Evolutionary conservation across 192 early-diverging fungal species (phyloP).

Genomic region (Glomus cerebriforme): DNA sequence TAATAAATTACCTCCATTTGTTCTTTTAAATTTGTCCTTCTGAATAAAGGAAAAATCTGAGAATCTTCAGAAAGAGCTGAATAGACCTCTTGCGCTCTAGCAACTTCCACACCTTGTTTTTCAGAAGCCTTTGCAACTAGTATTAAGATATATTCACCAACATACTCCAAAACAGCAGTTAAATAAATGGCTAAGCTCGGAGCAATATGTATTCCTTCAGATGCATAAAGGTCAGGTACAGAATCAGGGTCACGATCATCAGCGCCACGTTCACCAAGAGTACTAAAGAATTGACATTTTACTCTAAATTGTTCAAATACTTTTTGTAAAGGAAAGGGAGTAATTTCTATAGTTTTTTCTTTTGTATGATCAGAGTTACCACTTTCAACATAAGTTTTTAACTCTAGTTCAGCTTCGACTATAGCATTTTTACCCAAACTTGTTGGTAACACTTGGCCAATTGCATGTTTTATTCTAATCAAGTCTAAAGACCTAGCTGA

Average conservation of each 20-base stretch:
- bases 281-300: constrained; percentile 58
- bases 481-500: constrained; percentile 52
- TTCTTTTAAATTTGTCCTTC: constrained; percentile 50
- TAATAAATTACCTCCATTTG: constrained; percentile 47
- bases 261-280: constrained; percentile 44
- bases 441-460: constrained; percentile 50
- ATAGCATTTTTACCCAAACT: constrained; percentile 62
- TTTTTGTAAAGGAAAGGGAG: constrained; percentile 37
- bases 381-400: constrained; percentile 57
- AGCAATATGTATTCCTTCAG: constrained; percentile 40
- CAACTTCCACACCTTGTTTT: constrained; percentile 52
- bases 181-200: constrained; percentile 60
- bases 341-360: constrained; percentile 35
- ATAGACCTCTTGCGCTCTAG: constrained; percentile 57
- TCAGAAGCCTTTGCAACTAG: constrained; percentile 50
- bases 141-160: constrained; percentile 58
- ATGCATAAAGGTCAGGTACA: constrained; percentile 35
- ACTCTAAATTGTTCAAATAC: constrained; percentile 53
- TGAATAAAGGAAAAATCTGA: constrained; percentile 52
- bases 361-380: constrained; percentile 47
- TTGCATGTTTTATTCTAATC: constrained; percentile 50
- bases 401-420: constrained; percentile 60
- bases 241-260: neutral
- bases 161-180: constrained; percentile 59
- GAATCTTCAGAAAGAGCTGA: constrained; percentile 51